These are phyloP conservation scores for Trichosporon asahii DNA, from an alignment of 1,284 basidiomycete genomes.

Conservation along the genomic window DNA sequence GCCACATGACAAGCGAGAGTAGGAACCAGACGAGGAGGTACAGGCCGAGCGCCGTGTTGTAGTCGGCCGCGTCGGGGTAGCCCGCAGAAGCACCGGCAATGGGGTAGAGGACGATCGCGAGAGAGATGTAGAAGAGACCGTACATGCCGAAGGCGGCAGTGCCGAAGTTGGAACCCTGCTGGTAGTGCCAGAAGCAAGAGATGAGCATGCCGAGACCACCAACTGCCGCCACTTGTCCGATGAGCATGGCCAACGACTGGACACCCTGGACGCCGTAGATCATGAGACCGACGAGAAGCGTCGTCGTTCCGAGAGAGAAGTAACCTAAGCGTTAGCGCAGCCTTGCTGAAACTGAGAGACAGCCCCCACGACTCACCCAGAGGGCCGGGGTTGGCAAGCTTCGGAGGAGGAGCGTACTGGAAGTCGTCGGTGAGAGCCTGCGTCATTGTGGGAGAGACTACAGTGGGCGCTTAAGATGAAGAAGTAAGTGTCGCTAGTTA, in stretches of 20 bases:
- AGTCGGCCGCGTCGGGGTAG: constrained; percentile 15
- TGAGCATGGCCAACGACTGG: constrained; percentile 11
- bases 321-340: constrained; percentile 2
- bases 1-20: constrained; percentile 21
- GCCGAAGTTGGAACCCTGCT: constrained; percentile 20
- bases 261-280: constrained; percentile 18
- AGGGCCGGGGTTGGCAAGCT: constrained; percentile 14
- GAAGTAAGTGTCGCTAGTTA: background rate
- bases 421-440: background rate
- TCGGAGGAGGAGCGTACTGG: background rate
- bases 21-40: constrained; percentile 20
- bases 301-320: constrained; percentile 22
- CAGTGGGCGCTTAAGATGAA: background rate
- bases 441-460: background rate
- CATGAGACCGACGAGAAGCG: constrained; percentile 20
- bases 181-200: constrained; percentile 21
- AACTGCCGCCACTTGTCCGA: constrained; percentile 17
- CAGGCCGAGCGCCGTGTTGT: constrained; percentile 21
- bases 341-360: background rate
- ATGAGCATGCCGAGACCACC: constrained; percentile 25
- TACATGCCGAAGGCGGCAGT: constrained; percentile 24
- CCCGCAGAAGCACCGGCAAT: constrained; percentile 13
- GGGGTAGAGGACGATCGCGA: constrained; percentile 20
- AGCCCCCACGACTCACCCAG: constrained; percentile 9
- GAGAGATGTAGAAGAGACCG: constrained; percentile 24